These are phyloP conservation scores for Melampsora americana DNA, from an alignment of 1,284 basidiomycete species.

Conservation along the genomic window DNA sequence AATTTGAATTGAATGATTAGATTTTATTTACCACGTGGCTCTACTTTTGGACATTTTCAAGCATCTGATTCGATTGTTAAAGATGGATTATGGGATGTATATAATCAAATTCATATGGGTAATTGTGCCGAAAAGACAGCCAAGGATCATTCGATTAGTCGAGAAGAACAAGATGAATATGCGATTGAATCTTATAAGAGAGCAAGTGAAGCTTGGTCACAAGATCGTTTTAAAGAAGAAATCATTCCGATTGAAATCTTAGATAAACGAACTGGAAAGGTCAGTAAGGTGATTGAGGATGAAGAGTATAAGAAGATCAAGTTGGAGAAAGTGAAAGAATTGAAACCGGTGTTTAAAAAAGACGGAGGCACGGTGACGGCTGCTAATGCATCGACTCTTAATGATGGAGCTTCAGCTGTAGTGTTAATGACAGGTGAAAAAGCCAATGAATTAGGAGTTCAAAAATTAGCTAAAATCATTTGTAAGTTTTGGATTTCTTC, in stretches of 20 bases:
- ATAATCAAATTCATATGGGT: conserved; percentile 94
- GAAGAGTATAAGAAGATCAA: conserved; percentile 78
- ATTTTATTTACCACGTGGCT: conserved; percentile 84
- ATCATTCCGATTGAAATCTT: conserved; percentile 81
- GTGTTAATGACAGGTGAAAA: conserved; percentile 55
- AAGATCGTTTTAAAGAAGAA: conserved; percentile 79
- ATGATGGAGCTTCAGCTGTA: conserved; percentile 57
- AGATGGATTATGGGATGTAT: conserved; percentile 94
- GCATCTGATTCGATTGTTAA: conserved; percentile 80
- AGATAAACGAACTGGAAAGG: conserved; percentile 88
- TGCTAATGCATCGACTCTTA: conserved; percentile 57
- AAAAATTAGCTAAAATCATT: conserved; percentile 56
- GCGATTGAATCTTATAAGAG: conserved; percentile 92
- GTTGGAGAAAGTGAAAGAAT: conserved; percentile 55
- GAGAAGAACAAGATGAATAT: conserved; percentile 60
- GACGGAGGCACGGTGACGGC: conserved; percentile 57
- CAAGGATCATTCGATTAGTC: conserved; percentile 53
- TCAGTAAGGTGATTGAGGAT: conserved; percentile 78
- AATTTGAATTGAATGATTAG: too few species aligned
- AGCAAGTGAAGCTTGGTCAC: conserved; percentile 83
- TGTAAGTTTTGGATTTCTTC: conserved; percentile 47
- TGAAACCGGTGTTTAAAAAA: conserved; percentile 57
- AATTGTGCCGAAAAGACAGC: conserved; percentile 61
- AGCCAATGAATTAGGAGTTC: conserved; percentile 51
- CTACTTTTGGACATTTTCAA: conserved; percentile 83